Conservation (phyloP, 148 eudicot species). For the Cornus kousa region DNA sequence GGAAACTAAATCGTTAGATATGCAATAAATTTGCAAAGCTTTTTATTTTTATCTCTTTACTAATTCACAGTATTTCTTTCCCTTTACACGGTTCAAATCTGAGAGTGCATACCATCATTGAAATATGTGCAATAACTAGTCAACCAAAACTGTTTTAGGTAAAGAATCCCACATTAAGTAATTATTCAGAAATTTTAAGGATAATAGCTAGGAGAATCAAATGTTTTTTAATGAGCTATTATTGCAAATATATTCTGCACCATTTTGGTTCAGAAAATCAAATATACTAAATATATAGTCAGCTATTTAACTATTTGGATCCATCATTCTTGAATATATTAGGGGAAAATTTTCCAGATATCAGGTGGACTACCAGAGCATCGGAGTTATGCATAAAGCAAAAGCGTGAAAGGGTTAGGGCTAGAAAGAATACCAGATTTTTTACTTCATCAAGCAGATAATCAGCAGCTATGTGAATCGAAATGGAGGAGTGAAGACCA, state of each 20-base stretch:
- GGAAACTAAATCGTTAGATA: neutral
- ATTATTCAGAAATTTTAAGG: neutral
- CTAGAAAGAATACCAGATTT: slow-evolving; percentile 38
- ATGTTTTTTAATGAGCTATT: too few species aligned
- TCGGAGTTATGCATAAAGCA: too few species aligned
- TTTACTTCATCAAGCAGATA: slow-evolving; percentile 73
- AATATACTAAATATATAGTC: too few species aligned
- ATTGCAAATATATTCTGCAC: too few species aligned
- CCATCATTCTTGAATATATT: too few species aligned
- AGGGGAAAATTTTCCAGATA: neutral
- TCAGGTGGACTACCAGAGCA: neutral
- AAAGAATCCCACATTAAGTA: neutral
- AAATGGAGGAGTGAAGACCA: slow-evolving; percentile 83
- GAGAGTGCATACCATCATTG: too few species aligned
- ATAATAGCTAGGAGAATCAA: neutral
- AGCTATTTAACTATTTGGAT: too few species aligned
- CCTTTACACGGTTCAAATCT: too few species aligned
- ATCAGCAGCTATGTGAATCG: slow-evolving; percentile 77
- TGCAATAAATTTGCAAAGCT: neutral
- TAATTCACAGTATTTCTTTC: too few species aligned
- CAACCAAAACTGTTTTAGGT: too few species aligned
- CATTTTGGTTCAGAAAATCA: too few species aligned
- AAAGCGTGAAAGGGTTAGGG: neutral
- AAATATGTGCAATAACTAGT: neutral
- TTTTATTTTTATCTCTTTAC: too few species aligned